Evolutionary conservation across 441 rosid species (phyloP), one percentile per base, ranked within the genome.

Genomic region (Mallotus japonicus): DNA sequence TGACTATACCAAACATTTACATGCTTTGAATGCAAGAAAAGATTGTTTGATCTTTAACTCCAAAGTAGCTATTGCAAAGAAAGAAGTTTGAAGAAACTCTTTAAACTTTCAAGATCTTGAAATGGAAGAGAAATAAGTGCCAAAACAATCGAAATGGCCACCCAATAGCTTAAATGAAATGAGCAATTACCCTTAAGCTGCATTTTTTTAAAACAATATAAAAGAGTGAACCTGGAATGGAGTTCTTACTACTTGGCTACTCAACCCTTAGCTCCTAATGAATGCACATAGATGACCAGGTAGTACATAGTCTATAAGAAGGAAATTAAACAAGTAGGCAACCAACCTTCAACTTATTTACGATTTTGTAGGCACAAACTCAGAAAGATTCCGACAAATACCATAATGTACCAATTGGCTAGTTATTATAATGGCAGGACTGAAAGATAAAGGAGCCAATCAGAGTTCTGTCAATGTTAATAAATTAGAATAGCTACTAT

Each of bases 1-100:
- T 77, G 54, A 42, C 64, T 54, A 37, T 67, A 72, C 17, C 57
- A 68, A 59, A 65, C 82, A 69, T 71, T 77, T 20, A 66, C 65
- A 71, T 13, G 51, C 28, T 62, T 56, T 79, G 44, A 66, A 64
- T 75, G 57, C 62, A 65, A 59, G 54, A 61, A 71, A 56, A 17
- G 15, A 46, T 37, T 50, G 54, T 12, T 15, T 15, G 17, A 50
- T 50, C 17, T 15, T 12, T 50, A 44, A 50, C 54, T 50, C 49
- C 12, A 44, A 1, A 7, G 9, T 44, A 8, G 49, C 8, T 44
- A 44, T 8, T 44, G 49, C 49, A 44, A 44, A 9, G 49, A 44
- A 44, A 44, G 49, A 44, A 57, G 34, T 10, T 57, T 8, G 61
- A 12, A 57, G 12, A 7, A 7, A 44, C 49, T 44, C 49, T 44